A percentile compares a stretch with the other conserved stretches of the same genome.
These are phyloP conservation scores for Delphinella strobiligena DNA, from an alignment of 2,329 filamentous ascomycete genomes.

Conservation along the genomic window DNA sequence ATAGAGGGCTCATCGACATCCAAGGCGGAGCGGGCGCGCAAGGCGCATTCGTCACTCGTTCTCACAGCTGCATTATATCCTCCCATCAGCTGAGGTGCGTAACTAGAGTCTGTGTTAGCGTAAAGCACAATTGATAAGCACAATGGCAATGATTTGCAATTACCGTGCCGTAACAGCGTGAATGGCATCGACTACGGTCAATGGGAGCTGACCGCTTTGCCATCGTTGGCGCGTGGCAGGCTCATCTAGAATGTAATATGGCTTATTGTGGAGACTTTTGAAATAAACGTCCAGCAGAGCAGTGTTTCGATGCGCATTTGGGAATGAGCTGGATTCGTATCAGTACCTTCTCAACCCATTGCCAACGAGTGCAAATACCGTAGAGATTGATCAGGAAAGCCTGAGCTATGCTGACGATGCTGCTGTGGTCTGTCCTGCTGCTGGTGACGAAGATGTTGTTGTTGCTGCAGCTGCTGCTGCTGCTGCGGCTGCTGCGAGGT, in stretches of 20 bases:
- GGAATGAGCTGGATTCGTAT: conserved; percentile 2
- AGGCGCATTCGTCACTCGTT: conserved; percentile 60
- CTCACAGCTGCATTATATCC: conserved; percentile 56
- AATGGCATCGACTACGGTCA: conserved; percentile 40
- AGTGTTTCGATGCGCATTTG: conserved; percentile 10
- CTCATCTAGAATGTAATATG: conserved; percentile 73
- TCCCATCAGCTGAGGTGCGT: conserved; percentile 51
- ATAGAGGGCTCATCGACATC: conserved; percentile 73
- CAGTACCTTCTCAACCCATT: conserved; percentile 5
- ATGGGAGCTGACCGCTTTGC: conserved; percentile 52
- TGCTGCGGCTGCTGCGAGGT: conserved; percentile 1
- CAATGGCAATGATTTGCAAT: conserved; percentile 39
- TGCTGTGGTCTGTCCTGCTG: no score
- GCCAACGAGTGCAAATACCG: no score
- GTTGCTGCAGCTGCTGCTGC: conserved; percentile 1
- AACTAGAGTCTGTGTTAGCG: conserved; percentile 39
- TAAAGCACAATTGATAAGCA: no score
- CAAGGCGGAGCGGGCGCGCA: conserved; percentile 55
- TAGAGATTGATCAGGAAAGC: conserved; percentile 3
- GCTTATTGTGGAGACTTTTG: conserved; percentile 64
- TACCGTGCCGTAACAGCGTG: conserved; percentile 36
- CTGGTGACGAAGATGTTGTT: no score
- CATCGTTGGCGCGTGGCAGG: conserved; percentile 58
- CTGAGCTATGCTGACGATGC: conserved; percentile 5
- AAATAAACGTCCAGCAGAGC: conserved; percentile 62